A percentile compares a stretch with the other conserved stretches of the same genome.
phyloP scores from a whole-genome alignment of 176 grass and related monocot species.

The Triticum dicoccoides region DNA sequence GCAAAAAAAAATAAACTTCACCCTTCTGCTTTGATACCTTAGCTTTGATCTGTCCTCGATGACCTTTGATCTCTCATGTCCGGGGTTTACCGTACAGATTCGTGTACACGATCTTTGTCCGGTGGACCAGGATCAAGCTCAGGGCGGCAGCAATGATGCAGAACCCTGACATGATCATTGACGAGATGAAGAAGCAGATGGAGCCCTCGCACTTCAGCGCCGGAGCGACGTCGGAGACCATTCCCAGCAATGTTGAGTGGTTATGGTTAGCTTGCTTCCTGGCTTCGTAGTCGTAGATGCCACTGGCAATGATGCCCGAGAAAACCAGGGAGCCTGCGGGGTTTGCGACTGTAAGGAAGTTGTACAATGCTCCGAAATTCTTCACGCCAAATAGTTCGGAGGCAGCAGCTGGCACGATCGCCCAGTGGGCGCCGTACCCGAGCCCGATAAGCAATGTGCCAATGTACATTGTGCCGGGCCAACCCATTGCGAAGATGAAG shows the following conservation, averaged over 20 bases:
- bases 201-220: constrained; percentile 61
- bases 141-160: constrained; percentile 62
- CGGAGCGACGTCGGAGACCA: constrained; percentile 27
- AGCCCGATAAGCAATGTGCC: constrained; percentile 51
- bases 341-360: constrained; percentile 65
- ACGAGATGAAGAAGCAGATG: constrained; percentile 86
- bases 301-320: constrained; percentile 85
- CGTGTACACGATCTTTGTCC: constrained; percentile 77
- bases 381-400: constrained; percentile 74
- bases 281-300: constrained; percentile 85
- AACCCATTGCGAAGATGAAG: constrained; percentile 78
- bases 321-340: constrained; percentile 85
- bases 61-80: constrained; percentile 16
- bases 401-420: constrained; percentile 55
- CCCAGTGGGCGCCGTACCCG: constrained; percentile 62
- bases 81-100: constrained; percentile 49
- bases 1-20: neutral
- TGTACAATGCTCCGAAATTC: constrained; percentile 60
- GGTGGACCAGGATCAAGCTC: constrained; percentile 62
- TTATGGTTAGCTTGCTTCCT: constrained; percentile 62
- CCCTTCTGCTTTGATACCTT: neutral
- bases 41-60: neutral
- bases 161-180: constrained; percentile 82
- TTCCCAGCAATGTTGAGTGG: constrained; percentile 24
- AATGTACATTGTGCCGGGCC: constrained; percentile 56